Percentiles rank a stretch among this genome's conserved stretches.
Conservation (phyloP, 2,329 filamentous ascomycete genomes). For the Elsinoe necatrix region DNA sequence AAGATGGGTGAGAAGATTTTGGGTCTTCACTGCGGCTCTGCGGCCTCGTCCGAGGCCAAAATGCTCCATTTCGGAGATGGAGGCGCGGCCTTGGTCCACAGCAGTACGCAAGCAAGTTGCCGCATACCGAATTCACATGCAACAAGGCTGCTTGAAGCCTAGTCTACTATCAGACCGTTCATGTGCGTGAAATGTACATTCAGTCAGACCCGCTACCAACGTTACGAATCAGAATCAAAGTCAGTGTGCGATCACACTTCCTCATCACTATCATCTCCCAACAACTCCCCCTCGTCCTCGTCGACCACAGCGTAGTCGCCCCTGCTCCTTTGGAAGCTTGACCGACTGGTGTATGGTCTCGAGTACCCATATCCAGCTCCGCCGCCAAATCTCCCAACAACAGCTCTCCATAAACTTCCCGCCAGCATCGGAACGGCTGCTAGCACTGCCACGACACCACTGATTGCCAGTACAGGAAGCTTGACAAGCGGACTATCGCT, state of each 20-base stretch:
- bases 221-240: neutral
- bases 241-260: constrained; percentile 47
- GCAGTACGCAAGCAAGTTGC: neutral
- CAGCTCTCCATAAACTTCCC: constrained; percentile 63
- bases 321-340: constrained; percentile 77
- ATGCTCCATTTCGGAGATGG: neutral
- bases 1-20: neutral
- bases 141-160: neutral
- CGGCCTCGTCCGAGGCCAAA: neutral
- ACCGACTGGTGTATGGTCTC: constrained; percentile 74
- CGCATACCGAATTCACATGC: neutral
- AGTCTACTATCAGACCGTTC: neutral
- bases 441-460: constrained; percentile 47
- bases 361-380: constrained; percentile 44
- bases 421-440: constrained; percentile 57
- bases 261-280: constrained; percentile 90
- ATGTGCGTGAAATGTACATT: neutral
- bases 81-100: neutral
- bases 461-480: constrained; percentile 54
- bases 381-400: constrained; percentile 43
- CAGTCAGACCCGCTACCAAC: neutral
- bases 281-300: constrained; percentile 85
- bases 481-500: constrained; percentile 68
- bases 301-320: constrained; percentile 86
- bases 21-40: neutral